Evolutionary conservation across 495 filamentous ascomycete species (phyloP), one percentile per base, ranked within the genome.

Genomic region (Penicillium cosmopolitanum): DNA sequence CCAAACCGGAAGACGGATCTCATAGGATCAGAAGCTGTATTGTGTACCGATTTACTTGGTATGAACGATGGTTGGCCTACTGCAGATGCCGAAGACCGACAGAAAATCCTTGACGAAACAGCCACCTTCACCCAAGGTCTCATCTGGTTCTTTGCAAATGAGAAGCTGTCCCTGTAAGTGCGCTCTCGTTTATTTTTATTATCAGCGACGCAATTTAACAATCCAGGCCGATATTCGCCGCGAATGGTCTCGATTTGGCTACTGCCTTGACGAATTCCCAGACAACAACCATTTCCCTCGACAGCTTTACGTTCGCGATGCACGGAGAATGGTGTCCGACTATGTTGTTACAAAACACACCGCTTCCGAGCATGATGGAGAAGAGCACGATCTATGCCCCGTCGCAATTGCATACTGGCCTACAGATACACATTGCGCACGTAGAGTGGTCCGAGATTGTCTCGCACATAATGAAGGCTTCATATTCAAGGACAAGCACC

Each of bases 401-500:
- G 35, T 38, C 13, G 35, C 35, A 4, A 38, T 38, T 15, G 35
- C 35, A 38, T 38, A 38, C 13, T 66, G 19, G 60, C 60, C 51
- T 23, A 53, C 51, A 11, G 51, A 53, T 23, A 53, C 51, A 16
- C 51, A 53, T 21, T 53, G 51, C 33, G 51, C 51, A n/a, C 51
- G 23, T 16, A 15, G 51, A 16, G 28, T 53, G 13, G 28, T 53
- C 33, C 51, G 51, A 12, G 28, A 53, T 34, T 28, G 51, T 16
- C 15, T 35, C 5, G 33, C 15, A 6, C 51, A 53, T 15, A 38
- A 53, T 53, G 51, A 53, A 53, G 51, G 51, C 9, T 53, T 53
- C 19, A 21, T 53, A 2, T 53, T 53, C 51, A 53, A 53, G 51
- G 51, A 53, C 16, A 53, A 53, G 16, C 51, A 53, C 51, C 51